phyloP scores from a whole-genome alignment of 2,329 filamentous ascomycete genomes.

The Epichloe sp. region DNA sequence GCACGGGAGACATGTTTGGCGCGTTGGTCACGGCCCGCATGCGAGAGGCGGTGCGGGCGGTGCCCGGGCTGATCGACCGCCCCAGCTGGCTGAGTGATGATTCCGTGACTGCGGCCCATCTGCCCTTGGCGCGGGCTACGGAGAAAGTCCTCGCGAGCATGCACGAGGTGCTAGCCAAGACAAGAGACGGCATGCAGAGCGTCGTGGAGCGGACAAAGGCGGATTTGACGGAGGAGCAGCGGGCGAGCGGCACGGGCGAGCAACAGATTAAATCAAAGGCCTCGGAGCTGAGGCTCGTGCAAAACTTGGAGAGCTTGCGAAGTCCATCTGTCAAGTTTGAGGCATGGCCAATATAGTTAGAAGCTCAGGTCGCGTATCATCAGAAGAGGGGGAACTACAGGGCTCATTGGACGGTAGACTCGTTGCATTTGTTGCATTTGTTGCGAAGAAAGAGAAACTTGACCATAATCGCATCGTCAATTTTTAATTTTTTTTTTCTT shows the following conservation, averaged over 20 bases:
- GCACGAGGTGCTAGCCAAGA: conserved; percentile 67
- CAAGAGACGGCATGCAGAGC: conserved; percentile 48
- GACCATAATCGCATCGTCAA: no score
- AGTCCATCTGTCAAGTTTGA: conserved; percentile 52
- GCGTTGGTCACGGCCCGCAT: conserved; percentile 79
- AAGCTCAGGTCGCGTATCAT: no score
- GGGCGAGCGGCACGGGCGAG: conserved; percentile 38
- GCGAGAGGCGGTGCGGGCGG: conserved; percentile 58
- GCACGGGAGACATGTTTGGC: conserved; percentile 97
- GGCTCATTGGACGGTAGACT: no score
- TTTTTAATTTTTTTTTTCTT: no score
- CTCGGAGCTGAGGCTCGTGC: conserved; percentile 74
- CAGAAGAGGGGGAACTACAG: no score
- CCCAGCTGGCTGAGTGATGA: conserved; percentile 69
- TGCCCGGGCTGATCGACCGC: conserved; percentile 32
- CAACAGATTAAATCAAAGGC: conserved; percentile 66
- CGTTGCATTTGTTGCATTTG: no score
- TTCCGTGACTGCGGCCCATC: conserved; percentile 49
- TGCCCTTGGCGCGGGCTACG: conserved; percentile 72
- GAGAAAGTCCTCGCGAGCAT: conserved; percentile 87
- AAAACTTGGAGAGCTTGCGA: conserved; percentile 56
- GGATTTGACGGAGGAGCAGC: conserved; percentile 29
- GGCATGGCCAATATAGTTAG: conserved; percentile 39
- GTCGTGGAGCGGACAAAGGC: conserved; percentile 32
- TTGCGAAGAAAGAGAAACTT: no score